Evolutionary conservation across 1,139 yeast species (phyloP).

Genomic region (Keqinozyma sinolaborantium): DNA sequence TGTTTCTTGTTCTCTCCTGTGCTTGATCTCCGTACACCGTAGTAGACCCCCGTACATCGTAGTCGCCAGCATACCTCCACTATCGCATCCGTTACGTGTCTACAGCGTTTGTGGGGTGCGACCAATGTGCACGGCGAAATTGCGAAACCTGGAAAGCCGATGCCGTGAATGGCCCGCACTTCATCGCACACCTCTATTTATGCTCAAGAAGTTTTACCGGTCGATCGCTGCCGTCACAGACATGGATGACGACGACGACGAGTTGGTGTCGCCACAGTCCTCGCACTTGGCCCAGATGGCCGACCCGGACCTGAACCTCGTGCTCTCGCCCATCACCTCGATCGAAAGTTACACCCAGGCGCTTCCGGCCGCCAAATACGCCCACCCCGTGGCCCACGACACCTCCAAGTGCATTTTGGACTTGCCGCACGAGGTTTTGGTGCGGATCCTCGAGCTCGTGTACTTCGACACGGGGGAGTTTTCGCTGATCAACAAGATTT

Average conservation of each 20-base stretch:
- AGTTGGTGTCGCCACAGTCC: constrained; percentile 6
- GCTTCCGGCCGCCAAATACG: neutral
- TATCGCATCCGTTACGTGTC: too few species aligned
- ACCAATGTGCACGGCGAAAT: too few species aligned
- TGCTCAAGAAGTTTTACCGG: constrained; percentile 1
- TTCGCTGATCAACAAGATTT: constrained; percentile 37
- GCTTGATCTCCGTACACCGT: too few species aligned
- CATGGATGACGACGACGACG: neutral
- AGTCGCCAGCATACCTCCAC: too few species aligned
- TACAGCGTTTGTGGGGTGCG: too few species aligned
- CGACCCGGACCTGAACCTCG: constrained; percentile 11
- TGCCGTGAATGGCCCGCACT: too few species aligned
- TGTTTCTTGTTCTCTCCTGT: too few species aligned
- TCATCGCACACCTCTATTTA: too few species aligned
- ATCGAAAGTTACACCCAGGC: constrained; percentile 21
- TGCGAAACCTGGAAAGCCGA: too few species aligned
- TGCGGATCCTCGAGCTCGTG: constrained; percentile 41
- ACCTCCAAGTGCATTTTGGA: constrained; percentile 8
- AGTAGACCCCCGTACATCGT: too few species aligned
- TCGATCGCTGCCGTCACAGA: constrained; percentile 1
- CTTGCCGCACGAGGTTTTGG: constrained; percentile 41
- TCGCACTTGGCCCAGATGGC: constrained; percentile 5
- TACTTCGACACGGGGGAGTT: constrained; percentile 37
- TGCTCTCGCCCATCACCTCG: constrained; percentile 35
- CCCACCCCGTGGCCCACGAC: constrained; percentile 3